Base-by-base conservation (phyloP, 2,329 filamentous ascomycete species). In the Ophiognomonia clavigignenti-juglandacearum region DNA sequence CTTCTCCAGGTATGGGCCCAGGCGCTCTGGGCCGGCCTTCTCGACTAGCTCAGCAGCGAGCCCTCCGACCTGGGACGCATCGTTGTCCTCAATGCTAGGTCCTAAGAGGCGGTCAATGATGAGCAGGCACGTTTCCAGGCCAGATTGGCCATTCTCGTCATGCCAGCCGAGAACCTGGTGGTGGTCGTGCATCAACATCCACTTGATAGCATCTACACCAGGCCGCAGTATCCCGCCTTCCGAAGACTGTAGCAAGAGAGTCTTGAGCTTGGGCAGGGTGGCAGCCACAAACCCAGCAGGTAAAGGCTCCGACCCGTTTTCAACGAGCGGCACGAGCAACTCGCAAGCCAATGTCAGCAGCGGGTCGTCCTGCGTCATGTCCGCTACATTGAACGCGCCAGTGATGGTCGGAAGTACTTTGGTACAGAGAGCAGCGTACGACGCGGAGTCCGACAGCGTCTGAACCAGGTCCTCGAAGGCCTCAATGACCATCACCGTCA, bases 41-140 rank as follows among this genome's bases (percentile, higher is more conserved):
- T 97, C 92, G 1, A 98, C 93, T 23, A 98, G 75, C 66, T 96
- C 91, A 2, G 92, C 92, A 4, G 93, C 93, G 54, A 98, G 79
- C 14, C 90, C 89, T 56, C 93, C 93, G 36, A 98, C 91, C 69
- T 98, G 92, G n/a, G 90, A 88, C 5, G 92, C 93, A 16, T 90
- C 88, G 59, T 92, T 89, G 59, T 98, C 93, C 59, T 95, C 87
- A n/a, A 97, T 85, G 2, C 77, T 69, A 1, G 88, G 85, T 3
- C 87, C 85, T 24, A 98, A 78, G 4, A 98, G 78, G 39, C 92
- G 87, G 63, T 96, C 93, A 53, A 98, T 89, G 57, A 98, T 93
- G 54, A 89, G 81, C 39, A 98, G 78, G 49, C 89, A 88, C 24
- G 95, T 84, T 64, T 97, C 91, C 10, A 96, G 77, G 14, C 92